Evolutionary conservation across 2,329 filamentous ascomycete species (phyloP).

Genomic region (Dothideomycetidae sp.): DNA sequence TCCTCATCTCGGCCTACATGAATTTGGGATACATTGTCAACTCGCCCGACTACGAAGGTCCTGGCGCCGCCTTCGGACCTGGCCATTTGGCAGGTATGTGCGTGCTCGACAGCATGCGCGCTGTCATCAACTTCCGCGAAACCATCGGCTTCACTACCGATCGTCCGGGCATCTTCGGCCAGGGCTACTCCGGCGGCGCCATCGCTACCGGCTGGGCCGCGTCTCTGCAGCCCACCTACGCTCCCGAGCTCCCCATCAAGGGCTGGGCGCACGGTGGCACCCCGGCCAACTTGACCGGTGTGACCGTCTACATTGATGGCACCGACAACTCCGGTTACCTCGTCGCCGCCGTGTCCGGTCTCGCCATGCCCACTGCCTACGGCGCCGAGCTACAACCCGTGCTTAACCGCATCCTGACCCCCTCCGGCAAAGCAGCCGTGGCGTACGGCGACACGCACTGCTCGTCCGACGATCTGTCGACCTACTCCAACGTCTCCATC

Average conservation of each 20-base stretch:
- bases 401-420: constrained; percentile 14
- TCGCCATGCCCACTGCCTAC: constrained; percentile 16
- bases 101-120: constrained; percentile 30
- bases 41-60: constrained; percentile 30
- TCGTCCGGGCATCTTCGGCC: constrained; percentile 28
- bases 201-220: constrained; percentile 39
- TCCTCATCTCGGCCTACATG: constrained; percentile 15
- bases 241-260: constrained; percentile 36
- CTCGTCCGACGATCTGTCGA: constrained; percentile 13
- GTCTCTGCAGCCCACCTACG: constrained; percentile 37
- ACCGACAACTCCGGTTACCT: constrained; percentile 19
- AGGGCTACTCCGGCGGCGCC: constrained; percentile 43
- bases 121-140: constrained; percentile 19
- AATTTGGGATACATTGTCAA: constrained; percentile 18
- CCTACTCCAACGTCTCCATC: constrained; percentile 15
- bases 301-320: constrained; percentile 16
- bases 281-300: constrained; percentile 26
- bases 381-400: constrained; percentile 14
- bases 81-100: constrained; percentile 29
- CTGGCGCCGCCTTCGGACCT: constrained; percentile 18
- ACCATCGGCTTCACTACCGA: constrained; percentile 17
- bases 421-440: constrained; percentile 13
- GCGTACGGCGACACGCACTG: constrained; percentile 15
- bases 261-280: constrained; percentile 29
- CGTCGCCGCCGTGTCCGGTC: constrained; percentile 15